Conservation (phyloP, 495 filamentous ascomycete species). For the Evansstolkia leycettana region DNA sequence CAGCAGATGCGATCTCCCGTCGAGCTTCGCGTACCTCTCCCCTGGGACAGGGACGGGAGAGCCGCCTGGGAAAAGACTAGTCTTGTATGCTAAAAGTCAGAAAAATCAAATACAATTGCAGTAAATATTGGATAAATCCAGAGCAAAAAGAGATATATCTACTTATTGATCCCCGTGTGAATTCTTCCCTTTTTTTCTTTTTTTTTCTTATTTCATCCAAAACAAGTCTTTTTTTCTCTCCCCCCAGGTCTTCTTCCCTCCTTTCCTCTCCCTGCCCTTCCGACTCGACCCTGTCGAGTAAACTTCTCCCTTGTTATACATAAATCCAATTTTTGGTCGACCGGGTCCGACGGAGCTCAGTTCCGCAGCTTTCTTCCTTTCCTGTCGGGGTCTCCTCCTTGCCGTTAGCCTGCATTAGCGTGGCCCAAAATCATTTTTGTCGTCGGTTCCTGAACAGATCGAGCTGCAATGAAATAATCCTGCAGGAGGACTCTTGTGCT, state of each 20-base stretch:
- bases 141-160: conserved; percentile 1
- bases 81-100: background rate
- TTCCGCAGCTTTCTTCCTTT: conserved; percentile 31
- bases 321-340: conserved; percentile 13
- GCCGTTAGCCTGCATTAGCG: conserved; percentile 19
- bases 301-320: conserved; percentile 27
- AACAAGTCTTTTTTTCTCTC: conserved; percentile 4
- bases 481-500: too few relatives aligned
- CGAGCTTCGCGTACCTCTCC: conserved; percentile 5
- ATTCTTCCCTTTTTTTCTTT: conserved; percentile 12
- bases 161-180: conserved; percentile 10
- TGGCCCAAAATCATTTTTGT: conserved; percentile 13
- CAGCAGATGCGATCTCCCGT: background rate
- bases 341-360: conserved; percentile 25
- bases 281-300: background rate
- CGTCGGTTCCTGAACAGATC: too few relatives aligned
- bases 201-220: conserved; percentile 14
- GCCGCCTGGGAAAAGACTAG: conserved; percentile 1
- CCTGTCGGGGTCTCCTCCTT: conserved; percentile 23
- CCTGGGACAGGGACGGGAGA: conserved; percentile 4
- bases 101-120: background rate
- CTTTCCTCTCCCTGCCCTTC: conserved; percentile 7
- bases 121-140: background rate
- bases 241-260: conserved; percentile 7
- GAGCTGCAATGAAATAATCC: too few relatives aligned